Conservation (phyloP, 1,284 basidiomycete species). For the Trametes hirsuta region DNA sequence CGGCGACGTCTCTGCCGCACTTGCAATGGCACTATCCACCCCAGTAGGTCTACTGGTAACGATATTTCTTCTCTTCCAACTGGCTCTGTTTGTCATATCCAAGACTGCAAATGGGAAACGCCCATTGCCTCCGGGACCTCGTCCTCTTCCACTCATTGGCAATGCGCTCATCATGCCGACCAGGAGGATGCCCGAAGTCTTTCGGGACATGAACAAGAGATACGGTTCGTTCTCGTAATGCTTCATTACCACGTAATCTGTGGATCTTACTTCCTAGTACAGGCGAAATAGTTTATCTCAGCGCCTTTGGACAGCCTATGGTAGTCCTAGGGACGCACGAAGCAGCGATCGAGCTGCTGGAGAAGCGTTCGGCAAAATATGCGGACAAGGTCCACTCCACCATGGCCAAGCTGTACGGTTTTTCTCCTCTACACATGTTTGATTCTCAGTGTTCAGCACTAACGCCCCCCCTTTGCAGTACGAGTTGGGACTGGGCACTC, state of each 20-base stretch:
- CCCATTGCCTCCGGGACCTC: constrained; percentile 23
- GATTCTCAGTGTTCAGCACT: constrained; percentile 1
- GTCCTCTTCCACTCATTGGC: constrained; percentile 24
- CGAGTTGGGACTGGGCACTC: constrained; percentile 4
- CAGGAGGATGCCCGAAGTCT: constrained; percentile 8
- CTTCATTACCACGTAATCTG: too few species aligned
- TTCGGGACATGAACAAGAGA: constrained; percentile 1
- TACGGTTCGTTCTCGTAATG: not conserved
- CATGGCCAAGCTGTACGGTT: constrained; percentile 18
- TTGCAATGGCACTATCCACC: too few species aligned
- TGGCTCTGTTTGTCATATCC: constrained; percentile 56
- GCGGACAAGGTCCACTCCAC: constrained; percentile 57
- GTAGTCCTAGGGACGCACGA: constrained; percentile 60
- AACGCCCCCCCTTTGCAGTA: not conserved
- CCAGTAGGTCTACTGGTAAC: too few species aligned
- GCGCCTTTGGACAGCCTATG: constrained; percentile 60
- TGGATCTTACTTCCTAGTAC: not conserved
- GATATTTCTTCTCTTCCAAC: too few species aligned
- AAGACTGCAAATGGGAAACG: constrained; percentile 21
- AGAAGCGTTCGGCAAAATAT: constrained; percentile 67
- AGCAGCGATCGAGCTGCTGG: constrained; percentile 60
- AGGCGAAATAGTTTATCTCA: constrained; percentile 65
- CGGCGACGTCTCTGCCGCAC: too few species aligned
- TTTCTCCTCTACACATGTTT: constrained; percentile 7
- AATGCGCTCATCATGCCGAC: constrained; percentile 25